Evolutionary conservation across 2,329 filamentous ascomycete genomes (phyloP).

Genomic region (Colletotrichum musicola): DNA sequence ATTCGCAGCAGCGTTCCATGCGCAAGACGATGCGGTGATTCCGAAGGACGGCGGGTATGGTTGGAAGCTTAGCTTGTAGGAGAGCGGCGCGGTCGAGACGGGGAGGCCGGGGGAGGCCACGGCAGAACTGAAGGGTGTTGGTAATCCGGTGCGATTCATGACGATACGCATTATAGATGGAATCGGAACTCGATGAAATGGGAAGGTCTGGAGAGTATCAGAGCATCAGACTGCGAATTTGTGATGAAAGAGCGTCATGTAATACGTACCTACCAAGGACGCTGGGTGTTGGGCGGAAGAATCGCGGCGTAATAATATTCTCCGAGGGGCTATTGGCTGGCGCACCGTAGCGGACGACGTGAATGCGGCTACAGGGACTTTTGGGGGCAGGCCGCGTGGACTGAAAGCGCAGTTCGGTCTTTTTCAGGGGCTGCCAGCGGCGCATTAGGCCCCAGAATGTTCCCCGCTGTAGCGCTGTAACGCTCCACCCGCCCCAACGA

Average conservation of each 20-base stretch:
- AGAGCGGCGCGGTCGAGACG: neutral
- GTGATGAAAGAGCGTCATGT: neutral
- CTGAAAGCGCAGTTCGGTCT: constrained; percentile 5
- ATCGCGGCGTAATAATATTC: constrained; percentile 20
- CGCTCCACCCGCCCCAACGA: too few relatives aligned
- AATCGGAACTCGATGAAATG: neutral
- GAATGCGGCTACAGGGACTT: too few relatives aligned
- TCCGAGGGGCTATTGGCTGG: neutral
- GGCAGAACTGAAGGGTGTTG: neutral
- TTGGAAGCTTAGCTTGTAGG: neutral
- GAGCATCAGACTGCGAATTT: neutral
- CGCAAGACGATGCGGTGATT: constrained; percentile 29
- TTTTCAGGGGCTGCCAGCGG: constrained; percentile 6
- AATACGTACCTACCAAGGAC: too few relatives aligned
- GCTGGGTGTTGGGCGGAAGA: too few relatives aligned
- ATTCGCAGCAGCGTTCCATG: constrained; percentile 13
- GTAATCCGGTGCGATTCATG: neutral
- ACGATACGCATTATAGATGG: neutral
- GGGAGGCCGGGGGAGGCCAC: too few relatives aligned
- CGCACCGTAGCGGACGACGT: too few relatives aligned
- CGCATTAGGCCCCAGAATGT: neutral
- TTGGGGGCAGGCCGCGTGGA: constrained; percentile 22
- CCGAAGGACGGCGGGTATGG: neutral
- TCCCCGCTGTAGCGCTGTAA: too few relatives aligned
- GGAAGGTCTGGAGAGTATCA: neutral